phyloP scores from a whole-genome alignment of 225 moss, liverwort and hornwort genomes.

The Polytrichum commune region DNA sequence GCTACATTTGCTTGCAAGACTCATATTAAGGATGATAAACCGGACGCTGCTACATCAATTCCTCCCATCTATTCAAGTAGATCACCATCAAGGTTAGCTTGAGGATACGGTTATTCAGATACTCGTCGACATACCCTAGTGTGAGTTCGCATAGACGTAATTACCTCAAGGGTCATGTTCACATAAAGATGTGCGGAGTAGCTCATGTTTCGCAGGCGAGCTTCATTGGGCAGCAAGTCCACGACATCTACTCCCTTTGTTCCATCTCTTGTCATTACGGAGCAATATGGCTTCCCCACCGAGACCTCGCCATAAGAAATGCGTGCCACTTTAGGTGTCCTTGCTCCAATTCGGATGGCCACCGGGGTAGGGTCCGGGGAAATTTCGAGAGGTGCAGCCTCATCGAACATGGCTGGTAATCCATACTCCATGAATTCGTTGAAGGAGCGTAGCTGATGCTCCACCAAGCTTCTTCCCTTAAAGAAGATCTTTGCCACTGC shows the following conservation, averaged over 20 bases:
- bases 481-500: conserved; percentile 31
- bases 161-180: conserved; percentile 61
- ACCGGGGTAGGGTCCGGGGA: conserved; percentile 15
- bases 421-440: conserved; percentile 45
- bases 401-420: conserved; percentile 46
- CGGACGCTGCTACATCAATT: too few species aligned
- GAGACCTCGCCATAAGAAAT: conserved; percentile 40
- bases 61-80: too few species aligned
- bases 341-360: conserved; percentile 13
- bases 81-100: too few species aligned
- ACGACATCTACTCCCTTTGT: conserved; percentile 25
- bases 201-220: conserved; percentile 67
- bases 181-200: conserved; percentile 63
- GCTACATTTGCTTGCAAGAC: too few species aligned
- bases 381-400: conserved; percentile 25
- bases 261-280: conserved; percentile 20
- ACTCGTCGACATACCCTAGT: background rate
- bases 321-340: conserved; percentile 26
- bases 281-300: conserved; percentile 40
- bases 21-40: too few species aligned
- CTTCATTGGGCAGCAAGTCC: conserved; percentile 74
- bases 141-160: background rate
- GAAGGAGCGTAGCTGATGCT: conserved; percentile 45
- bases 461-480: conserved; percentile 34
- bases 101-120: background rate